These are phyloP conservation scores for Dorcoceras hygrometricum DNA, from an alignment of 257 asterid species.

Conservation along the genomic window DNA sequence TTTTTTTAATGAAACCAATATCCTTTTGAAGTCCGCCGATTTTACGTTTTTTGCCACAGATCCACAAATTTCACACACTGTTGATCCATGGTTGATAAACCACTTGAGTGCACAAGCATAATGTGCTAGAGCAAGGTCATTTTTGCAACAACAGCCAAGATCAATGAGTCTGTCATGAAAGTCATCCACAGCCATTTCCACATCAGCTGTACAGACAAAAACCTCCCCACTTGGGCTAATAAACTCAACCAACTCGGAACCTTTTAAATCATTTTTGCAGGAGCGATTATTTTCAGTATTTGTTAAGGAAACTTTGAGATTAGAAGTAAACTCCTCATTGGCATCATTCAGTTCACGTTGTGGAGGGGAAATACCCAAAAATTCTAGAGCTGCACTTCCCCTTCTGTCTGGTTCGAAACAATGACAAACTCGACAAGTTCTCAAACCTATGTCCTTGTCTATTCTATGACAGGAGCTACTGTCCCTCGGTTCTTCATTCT, in stretches of 20 bases:
- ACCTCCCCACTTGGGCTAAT: conserved; percentile 86
- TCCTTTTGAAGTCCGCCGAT: conserved; percentile 58
- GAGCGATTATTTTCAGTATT: conserved; percentile 37
- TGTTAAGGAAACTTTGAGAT: conserved; percentile 28
- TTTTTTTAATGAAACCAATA: conserved; percentile 64
- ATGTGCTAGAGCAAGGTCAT: conserved; percentile 82
- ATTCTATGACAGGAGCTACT: conserved; percentile 39
- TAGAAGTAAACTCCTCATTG: conserved; percentile 40
- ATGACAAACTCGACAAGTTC: conserved; percentile 88
- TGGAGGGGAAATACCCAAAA: conserved; percentile 68
- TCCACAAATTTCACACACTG: conserved; percentile 83
- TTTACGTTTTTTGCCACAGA: conserved; percentile 55
- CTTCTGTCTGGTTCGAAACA: conserved; percentile 73
- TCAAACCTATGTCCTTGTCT: conserved; percentile 50
- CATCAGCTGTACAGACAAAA: conserved; percentile 66
- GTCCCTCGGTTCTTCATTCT: conserved; percentile 35
- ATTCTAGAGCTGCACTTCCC: conserved; percentile 68
- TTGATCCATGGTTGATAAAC: conserved; percentile 91
- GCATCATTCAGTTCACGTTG: conserved; percentile 26
- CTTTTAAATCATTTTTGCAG: conserved; percentile 30
- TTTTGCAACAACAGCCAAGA: conserved; percentile 91
- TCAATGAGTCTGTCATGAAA: conserved; percentile 56
- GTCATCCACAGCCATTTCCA: conserved; percentile 59
- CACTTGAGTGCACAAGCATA: conserved; percentile 92
- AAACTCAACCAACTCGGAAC: conserved; percentile 68